Evolutionary conservation across 768 basidiomycete genomes (phyloP), one percentile per base, ranked within the genome.

Genomic region (Pleurotus tuber-regium): DNA sequence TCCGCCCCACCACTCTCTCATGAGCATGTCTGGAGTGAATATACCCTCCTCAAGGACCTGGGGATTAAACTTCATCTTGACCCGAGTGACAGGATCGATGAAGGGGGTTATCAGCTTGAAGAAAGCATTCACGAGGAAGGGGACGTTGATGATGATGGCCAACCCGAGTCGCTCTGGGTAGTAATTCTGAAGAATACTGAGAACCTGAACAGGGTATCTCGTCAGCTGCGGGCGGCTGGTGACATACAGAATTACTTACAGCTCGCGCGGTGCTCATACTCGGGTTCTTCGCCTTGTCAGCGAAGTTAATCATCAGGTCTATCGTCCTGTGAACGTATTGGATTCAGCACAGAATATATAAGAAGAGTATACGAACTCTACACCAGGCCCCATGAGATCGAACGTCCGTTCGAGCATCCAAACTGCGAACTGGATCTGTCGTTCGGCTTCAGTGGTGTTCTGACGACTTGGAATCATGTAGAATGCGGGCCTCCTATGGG

Each of bases 111-210:
- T 84, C 57, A 91, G 66, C 57, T 86, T 89, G 74, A 82, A 86
- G 68, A 92, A 92, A 0, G 80, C 74, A 50, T 79, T 81, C 44
- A 92, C 62, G 43, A 90, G 63, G 71, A 83, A 92, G 3, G 92
- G 92, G n/a, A 93, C 76, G 59, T 93, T 89, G 53, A 86, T 74
- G 60, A 92, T 81, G 36, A 91, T 66, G 1, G 90, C 79, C 10
- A 73, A 63, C 21, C 89, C 91, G 28, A 96, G 82, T 3, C 93
- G 83, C 64, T 96, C 93, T 0, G 91, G 91, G 59, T 92, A 93
- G 62, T 93, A 89, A 19, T 82, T 78, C 60, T 92, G 90, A 11
- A 92, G 73, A 58, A 90, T 86, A 63, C 75, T 67, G 48, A 87
- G 74, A 10, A 82, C 55, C 55, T 57, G 36, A n/a, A 25, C 16